These are phyloP conservation scores for Trichoderma polysporum DNA, from an alignment of 2,329 filamentous ascomycete species.

Conservation along the genomic window DNA sequence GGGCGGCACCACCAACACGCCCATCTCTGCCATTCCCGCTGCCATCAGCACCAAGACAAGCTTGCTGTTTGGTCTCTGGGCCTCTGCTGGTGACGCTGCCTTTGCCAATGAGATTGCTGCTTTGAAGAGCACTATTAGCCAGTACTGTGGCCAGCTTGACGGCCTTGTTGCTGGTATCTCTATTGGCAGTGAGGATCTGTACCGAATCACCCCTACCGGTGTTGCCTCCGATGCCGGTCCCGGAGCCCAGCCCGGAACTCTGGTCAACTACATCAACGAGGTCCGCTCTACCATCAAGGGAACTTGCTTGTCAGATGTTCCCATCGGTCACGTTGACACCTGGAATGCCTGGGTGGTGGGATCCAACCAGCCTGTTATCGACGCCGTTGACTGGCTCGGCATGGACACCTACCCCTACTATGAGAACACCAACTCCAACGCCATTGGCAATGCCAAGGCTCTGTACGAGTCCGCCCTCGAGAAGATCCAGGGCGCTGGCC, in stretches of 20 bases:
- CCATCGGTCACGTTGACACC: conserved; percentile 84
- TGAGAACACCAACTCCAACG: conserved; percentile 66
- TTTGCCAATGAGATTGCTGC: conserved; percentile 75
- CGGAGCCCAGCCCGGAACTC: conserved; percentile 60
- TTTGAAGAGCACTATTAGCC: conserved; percentile 64
- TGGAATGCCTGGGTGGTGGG: conserved; percentile 78
- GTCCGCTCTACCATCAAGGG: conserved; percentile 63
- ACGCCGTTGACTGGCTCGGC: conserved; percentile 74
- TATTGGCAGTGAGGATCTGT: conserved; percentile 83
- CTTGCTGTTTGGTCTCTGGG: conserved; percentile 82
- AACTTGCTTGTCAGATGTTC: conserved; percentile 56
- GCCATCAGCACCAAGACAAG: conserved; percentile 77
- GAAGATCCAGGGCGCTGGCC: conserved; percentile 56
- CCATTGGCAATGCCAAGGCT: conserved; percentile 59
- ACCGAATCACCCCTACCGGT: conserved; percentile 72
- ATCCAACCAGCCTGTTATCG: conserved; percentile 68
- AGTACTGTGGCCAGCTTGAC: conserved; percentile 66
- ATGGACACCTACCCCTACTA: conserved; percentile 87
- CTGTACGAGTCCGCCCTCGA: conserved; percentile 69
- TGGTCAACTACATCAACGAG: conserved; percentile 69
- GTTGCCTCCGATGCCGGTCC: conserved; percentile 60
- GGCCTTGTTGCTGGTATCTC: conserved; percentile 76
- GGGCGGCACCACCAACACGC: conserved; percentile 61
- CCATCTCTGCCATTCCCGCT: conserved; percentile 74
- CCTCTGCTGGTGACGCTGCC: conserved; percentile 61